phyloP scores from a whole-genome alignment of 2,329 filamentous ascomycete genomes.

The Paraphaeosphaeria sporulosa region DNA sequence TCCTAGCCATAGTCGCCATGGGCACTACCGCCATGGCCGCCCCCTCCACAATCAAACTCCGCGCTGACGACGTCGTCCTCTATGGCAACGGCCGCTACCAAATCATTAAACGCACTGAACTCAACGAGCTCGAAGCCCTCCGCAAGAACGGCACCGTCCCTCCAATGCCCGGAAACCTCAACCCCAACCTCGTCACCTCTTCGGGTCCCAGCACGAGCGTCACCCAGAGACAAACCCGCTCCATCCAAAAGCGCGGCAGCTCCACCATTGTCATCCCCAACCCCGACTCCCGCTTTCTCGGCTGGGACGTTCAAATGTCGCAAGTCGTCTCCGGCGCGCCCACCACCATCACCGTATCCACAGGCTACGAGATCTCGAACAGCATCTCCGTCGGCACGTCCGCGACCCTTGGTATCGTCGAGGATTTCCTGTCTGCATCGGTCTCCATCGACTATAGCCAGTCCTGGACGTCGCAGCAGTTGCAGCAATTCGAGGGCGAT shows the following conservation, averaged over 20 bases:
- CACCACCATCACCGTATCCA: slow-evolving; percentile 37
- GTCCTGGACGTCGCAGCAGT: slow-evolving; percentile 45
- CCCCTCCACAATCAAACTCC: slow-evolving; percentile 26
- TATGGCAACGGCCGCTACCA: slow-evolving; percentile 32
- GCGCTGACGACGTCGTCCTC: slow-evolving; percentile 36
- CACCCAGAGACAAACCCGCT: background rate
- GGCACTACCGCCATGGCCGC: slow-evolving; percentile 25
- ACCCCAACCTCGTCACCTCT: slow-evolving; percentile 20
- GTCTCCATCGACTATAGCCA: slow-evolving; percentile 36
- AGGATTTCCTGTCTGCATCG: slow-evolving; percentile 36
- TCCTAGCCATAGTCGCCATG: slow-evolving; percentile 25
- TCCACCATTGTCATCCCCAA: slow-evolving; percentile 31
- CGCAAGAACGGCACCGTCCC: slow-evolving; percentile 23
- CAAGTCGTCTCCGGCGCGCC: slow-evolving; percentile 43
- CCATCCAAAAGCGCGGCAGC: slow-evolving; percentile 26
- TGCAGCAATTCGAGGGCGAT: slow-evolving; percentile 39
- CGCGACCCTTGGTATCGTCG: slow-evolving; percentile 27
- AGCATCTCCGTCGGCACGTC: slow-evolving; percentile 33
- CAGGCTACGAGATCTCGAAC: slow-evolving; percentile 49
- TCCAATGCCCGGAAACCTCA: slow-evolving; percentile 30
- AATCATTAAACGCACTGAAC: slow-evolving; percentile 33
- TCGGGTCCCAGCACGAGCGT: background rate
- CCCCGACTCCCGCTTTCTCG: slow-evolving; percentile 40
- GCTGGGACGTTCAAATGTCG: slow-evolving; percentile 52
- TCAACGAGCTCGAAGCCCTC: slow-evolving; percentile 25